A percentile compares a stretch with the other conserved stretches of the same genome.
Evolutionary conservation across 495 filamentous ascomycete genomes (phyloP).

Genomic region (Aspergillus mulundensis): DNA sequence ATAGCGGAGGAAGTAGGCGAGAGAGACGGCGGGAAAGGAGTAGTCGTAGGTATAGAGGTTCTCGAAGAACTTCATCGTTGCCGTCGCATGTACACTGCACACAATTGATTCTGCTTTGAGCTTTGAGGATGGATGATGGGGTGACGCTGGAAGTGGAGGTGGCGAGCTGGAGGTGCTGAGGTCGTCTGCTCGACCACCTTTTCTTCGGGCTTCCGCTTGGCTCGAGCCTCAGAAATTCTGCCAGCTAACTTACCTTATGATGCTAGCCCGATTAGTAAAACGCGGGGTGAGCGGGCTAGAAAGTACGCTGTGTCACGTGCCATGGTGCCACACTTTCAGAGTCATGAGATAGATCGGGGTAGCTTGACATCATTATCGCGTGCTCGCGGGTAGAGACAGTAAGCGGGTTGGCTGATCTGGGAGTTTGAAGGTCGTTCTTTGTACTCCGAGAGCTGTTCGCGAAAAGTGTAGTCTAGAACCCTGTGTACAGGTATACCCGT

Average conservation of each 20-base stretch:
- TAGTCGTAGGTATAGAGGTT: slow-evolving; percentile 86
- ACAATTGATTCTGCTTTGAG: slow-evolving; percentile 6
- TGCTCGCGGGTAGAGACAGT: neutral
- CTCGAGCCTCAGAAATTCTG: slow-evolving; percentile 17
- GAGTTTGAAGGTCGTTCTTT: neutral
- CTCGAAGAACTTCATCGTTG: slow-evolving; percentile 85
- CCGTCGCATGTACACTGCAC: slow-evolving; percentile 18
- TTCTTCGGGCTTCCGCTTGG: slow-evolving; percentile 17
- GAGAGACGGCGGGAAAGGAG: slow-evolving; percentile 83
- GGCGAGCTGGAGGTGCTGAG: slow-evolving; percentile 2
- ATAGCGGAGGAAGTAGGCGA: slow-evolving; percentile 99
- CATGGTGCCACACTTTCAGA: neutral
- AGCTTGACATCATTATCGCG: neutral
- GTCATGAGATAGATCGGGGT: neutral
- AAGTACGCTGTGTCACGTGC: neutral
- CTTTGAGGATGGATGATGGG: slow-evolving; percentile 4
- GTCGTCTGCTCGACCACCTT: slow-evolving; percentile 15
- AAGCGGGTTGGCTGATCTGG: too few species aligned
- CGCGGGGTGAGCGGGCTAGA: slow-evolving; percentile 15
- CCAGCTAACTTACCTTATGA: slow-evolving; percentile 8
- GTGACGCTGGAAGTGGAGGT: slow-evolving; percentile 9
- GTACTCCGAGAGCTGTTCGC: neutral
- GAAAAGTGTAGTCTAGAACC: too few species aligned
- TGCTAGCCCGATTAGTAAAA: slow-evolving; percentile 17
- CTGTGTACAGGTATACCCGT: too few species aligned